Evolutionary conservation across 768 basidiomycete species (phyloP), one percentile per base, ranked within the genome.

Genomic region (Amanita thiersii): DNA sequence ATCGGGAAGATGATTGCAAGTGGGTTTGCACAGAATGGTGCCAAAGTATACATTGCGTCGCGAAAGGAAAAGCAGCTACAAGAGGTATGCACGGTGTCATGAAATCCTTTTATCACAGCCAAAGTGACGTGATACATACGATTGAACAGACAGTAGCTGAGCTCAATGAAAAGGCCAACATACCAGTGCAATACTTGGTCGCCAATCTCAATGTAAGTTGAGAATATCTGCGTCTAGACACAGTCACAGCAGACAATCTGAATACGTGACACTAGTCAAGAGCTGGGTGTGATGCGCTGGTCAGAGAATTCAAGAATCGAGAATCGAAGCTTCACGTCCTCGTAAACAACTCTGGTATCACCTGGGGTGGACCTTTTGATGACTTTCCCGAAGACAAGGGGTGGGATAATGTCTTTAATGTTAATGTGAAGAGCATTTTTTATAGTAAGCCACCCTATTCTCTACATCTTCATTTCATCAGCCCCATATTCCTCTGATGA

Each of bases 21-120:
- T 0, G 81, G 85, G 1, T 81, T 88, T 50, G 85, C 82, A 1
- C 76, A 81, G 61, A 91, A 92, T 52, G 90, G 90, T 9, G 86
- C 82, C 24, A 82, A 78, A 51, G 90, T 94, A 30, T 91, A 92
- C 63, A 90, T 93, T 50, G 88, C 90, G 10, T 81, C 86, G 8
- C 70, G 90, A 42, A 91, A 89, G 56, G 85, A 87, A 63, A 56
- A 67, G 14, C 81, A 83, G 51, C 69, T 93, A 44, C 77, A 83
- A 62, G 75, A 84, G 70, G 86, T 82, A 43, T 39, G 70, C 56
- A 23, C 20, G 12, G n/a, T 30, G 17, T 28, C 31, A 34, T 15
- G 15, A 21, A 25, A 35, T 37, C 11, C 17, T 21, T 10, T 6
- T 5, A 28, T 12, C 30, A 18, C 18, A 17, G n/a, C 12, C 12